These are phyloP conservation scores for cucumber (Cucumis sativus) DNA, from an alignment of 306 rosid species.

Conservation along the genomic window Cucumber_9930_V3 NC_026658.2:24676001-24676500, in stretches of 20 bases:
- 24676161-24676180: slow-evolving; percentile 26
- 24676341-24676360: not conserved
- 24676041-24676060: not conserved
- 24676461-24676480: slow-evolving; percentile 60
- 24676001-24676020: not conserved
- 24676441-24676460: slow-evolving; percentile 48
- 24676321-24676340: slow-evolving; percentile 5
- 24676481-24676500: slow-evolving; percentile 70
- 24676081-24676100: slow-evolving; percentile 33
- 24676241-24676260: not conserved
- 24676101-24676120: slow-evolving; percentile 23
- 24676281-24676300: not conserved
- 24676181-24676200: slow-evolving; percentile 1
- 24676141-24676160: slow-evolving; percentile 20
- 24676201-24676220: slow-evolving; percentile 6
- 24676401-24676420: slow-evolving; percentile 43
- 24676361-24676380: slow-evolving; percentile 18
- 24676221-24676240: not conserved
- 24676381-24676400: slow-evolving; percentile 36
- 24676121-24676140: slow-evolving; percentile 5
- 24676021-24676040: not conserved
- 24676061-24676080: not conserved
- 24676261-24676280: not conserved
- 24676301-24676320: slow-evolving; percentile 2
- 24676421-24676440: slow-evolving; percentile 65